Percentiles rank a stretch among this genome's conserved stretches.
Conservation (phyloP, 306 rosid genomes). For the Malus orientalis region DNA sequence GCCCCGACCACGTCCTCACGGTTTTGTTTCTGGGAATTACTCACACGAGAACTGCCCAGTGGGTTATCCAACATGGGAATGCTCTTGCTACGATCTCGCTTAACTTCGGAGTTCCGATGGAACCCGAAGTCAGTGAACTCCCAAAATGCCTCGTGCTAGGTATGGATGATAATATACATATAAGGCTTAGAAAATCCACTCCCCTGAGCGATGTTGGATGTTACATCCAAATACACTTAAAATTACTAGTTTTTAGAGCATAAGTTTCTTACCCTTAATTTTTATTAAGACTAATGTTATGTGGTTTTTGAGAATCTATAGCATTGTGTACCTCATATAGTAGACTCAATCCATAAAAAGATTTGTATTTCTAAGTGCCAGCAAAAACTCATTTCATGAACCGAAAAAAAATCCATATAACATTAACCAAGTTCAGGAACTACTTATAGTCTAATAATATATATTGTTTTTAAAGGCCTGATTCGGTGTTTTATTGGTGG, state of each 20-base stretch:
- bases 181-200: too few relatives aligned
- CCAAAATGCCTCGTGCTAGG: too few relatives aligned
- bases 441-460: neutral
- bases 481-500: conserved; percentile 3
- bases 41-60: too few relatives aligned
- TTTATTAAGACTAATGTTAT: neutral
- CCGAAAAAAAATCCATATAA: neutral
- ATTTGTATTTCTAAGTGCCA: neutral
- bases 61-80: too few relatives aligned
- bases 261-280: neutral
- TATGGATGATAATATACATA: too few relatives aligned
- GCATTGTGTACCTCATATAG: neutral
- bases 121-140: too few relatives aligned
- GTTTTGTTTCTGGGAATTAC: too few relatives aligned
- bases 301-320: neutral
- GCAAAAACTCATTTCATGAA: neutral
- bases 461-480: neutral
- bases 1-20: too few relatives aligned
- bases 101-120: too few relatives aligned
- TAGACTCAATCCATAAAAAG: neutral
- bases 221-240: neutral
- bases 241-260: neutral
- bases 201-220: too few relatives aligned
- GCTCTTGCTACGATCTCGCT: too few relatives aligned
- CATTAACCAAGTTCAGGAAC: neutral